phyloP scores from a whole-genome alignment of 495 filamentous ascomycete genomes.

The Aspergillus hancockii region DNA sequence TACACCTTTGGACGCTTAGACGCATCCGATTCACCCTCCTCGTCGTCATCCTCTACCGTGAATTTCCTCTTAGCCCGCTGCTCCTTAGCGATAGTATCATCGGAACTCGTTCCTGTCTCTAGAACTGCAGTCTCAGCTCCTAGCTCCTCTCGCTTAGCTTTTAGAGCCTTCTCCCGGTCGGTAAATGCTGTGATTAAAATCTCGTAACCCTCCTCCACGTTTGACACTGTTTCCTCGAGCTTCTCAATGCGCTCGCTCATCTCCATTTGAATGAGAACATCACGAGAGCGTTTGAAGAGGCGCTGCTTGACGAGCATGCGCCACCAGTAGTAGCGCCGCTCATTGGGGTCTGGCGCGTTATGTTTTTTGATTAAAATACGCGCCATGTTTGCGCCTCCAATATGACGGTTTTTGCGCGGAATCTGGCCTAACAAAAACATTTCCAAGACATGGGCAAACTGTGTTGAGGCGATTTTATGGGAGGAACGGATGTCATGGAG shows the following conservation, averaged over 20 bases:
- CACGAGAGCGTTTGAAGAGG: conserved; percentile 74
- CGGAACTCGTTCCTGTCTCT: conserved; percentile 25
- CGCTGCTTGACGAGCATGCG: conserved; percentile 78
- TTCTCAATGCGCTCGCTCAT: conserved; percentile 73
- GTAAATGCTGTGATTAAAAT: conserved; percentile 58
- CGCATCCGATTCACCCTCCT: conserved; percentile 37
- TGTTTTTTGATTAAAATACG: conserved; percentile 56
- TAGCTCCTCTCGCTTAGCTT: conserved; percentile 23
- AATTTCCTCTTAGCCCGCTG: conserved; percentile 49
- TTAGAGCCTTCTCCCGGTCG: conserved; percentile 36
- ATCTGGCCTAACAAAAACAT: conserved; percentile 83
- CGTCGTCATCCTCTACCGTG: conserved; percentile 48
- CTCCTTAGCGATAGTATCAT: conserved; percentile 22
- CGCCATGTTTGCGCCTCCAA: conserved; percentile 50
- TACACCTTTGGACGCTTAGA: conserved; percentile 44
- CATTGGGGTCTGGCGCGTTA: conserved; percentile 52
- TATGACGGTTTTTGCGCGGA: conserved; percentile 59
- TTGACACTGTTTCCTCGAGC: conserved; percentile 72
- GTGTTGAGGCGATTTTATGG: conserved; percentile 80
- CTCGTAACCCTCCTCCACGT: conserved; percentile 82
- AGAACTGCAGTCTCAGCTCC: conserved; percentile 23
- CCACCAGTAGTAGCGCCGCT: conserved; percentile 77
- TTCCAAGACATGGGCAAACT: conserved; percentile 83
- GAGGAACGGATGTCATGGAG: conserved; percentile 61
- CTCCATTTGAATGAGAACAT: conserved; percentile 78